Percentiles rank a stretch among this genome's conserved stretches.
These are phyloP conservation scores for Penicillium psychrosexuale DNA, from an alignment of 2,329 filamentous ascomycete species.

Conservation along the genomic window DNA sequence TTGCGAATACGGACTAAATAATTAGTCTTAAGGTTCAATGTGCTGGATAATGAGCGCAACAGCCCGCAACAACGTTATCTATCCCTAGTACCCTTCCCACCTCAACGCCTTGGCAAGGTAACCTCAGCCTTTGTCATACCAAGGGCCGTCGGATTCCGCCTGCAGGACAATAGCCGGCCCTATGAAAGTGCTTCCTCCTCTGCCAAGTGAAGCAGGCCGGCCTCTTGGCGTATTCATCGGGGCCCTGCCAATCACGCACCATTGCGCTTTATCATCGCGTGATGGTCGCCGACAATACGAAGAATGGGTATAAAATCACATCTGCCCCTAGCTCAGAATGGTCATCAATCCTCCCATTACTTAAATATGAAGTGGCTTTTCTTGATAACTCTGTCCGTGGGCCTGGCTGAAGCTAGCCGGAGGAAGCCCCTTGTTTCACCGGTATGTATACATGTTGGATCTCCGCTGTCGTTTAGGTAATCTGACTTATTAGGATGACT, in stretches of 20 bases:
- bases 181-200: slow-evolving; percentile 3
- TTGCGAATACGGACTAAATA: background rate
- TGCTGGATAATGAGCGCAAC: background rate
- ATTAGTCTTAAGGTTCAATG: background rate
- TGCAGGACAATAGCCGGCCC: slow-evolving; percentile 6
- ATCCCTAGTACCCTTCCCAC: background rate
- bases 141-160: slow-evolving; percentile 18
- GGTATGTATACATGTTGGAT: slow-evolving; percentile 8
- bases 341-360: background rate
- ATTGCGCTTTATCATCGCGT: slow-evolving; percentile 9
- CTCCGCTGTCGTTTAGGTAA: background rate
- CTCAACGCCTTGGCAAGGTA: slow-evolving; percentile 12
- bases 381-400: slow-evolving; percentile 7
- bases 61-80: background rate
- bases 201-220: slow-evolving; percentile 12
- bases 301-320: slow-evolving; percentile 1
- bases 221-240: slow-evolving; percentile 7
- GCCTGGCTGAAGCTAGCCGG: slow-evolving; percentile 1
- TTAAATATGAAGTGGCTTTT: slow-evolving; percentile 15
- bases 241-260: slow-evolving; percentile 1
- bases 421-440: slow-evolving; percentile 15
- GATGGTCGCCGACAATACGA: background rate
- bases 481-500: slow-evolving; percentile 15
- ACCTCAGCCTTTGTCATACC: slow-evolving; percentile 13
- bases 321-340: background rate